phyloP scores from a whole-genome alignment of 208 protist species.

The Trypanosoma lewisi region DNA sequence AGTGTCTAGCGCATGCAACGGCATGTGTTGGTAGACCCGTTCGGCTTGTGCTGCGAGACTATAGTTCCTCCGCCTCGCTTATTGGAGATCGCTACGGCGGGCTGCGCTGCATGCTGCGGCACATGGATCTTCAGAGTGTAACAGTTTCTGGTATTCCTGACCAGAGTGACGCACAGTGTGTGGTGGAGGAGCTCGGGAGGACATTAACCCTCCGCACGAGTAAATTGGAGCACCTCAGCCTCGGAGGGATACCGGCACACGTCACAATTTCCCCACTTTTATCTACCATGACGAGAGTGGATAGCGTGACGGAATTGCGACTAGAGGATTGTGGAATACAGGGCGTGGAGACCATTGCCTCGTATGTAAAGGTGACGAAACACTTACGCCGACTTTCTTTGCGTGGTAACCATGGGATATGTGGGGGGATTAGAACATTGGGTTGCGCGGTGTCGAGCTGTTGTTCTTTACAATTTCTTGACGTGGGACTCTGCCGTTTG shows the following conservation, averaged over 20 bases:
- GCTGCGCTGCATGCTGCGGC: constrained; percentile 57
- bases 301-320: constrained; percentile 36
- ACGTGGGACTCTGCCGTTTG: constrained; percentile 49
- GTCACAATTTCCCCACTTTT: constrained; percentile 21
- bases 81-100: constrained; percentile 39
- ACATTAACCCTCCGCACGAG: constrained; percentile 13
- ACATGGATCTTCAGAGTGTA: constrained; percentile 37
- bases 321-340: constrained; percentile 40
- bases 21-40: constrained; percentile 35
- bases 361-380: constrained; percentile 28
- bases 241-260: constrained; percentile 18
- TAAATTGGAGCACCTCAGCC: constrained; percentile 22
- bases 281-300: constrained; percentile 18
- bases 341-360: constrained; percentile 21
- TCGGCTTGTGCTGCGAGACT: constrained; percentile 39
- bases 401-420: constrained; percentile 37
- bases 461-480: constrained; percentile 26
- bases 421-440: constrained; percentile 34
- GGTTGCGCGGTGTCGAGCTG: constrained; percentile 31
- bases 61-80: constrained; percentile 41
- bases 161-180: constrained; percentile 37
- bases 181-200: constrained; percentile 43
- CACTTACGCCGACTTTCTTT: constrained; percentile 46
- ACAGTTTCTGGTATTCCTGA: constrained; percentile 34
- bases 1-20: constrained; percentile 60